Evolutionary conservation across 371 early-diverging fungal genomes (phyloP), one percentile per base, ranked within the genome.

Genomic region (Basidiobolus heterosporus): DNA sequence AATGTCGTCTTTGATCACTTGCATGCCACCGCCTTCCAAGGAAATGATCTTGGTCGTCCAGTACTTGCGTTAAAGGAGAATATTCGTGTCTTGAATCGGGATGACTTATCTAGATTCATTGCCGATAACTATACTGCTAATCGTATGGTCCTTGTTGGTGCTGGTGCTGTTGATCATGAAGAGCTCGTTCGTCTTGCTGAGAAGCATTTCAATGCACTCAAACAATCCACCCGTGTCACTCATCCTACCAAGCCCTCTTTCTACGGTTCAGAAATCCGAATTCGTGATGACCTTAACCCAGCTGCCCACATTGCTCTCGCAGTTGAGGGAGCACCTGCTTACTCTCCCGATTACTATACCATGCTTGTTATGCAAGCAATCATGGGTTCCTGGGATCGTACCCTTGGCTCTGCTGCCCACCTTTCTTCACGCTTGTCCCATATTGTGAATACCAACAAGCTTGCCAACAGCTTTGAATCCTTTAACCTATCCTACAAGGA

Each of bases 401-500:
- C 85, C 19, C 66, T 95, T 44, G 91, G 88, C 30, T 84, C 85
- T 20, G 79, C 84, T 36, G 73, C 78, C 48, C 83, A 89, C 62
- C 60, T 85, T 48, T 80, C 80, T 43, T 91, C 92, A 38, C 74
- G 83, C 37, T 71, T 97, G 41, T 87, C 93, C 38, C 75, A 82
- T 50, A 68, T 82, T 13, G 70, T 93, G 40, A 60, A 76, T 61
- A 70, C 89, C 65, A 61, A 84, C 66, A 70, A 84, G 57, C 74
- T 97, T 24, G 95, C 93, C 61, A 91, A 91, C 68, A 88, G 90
- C 22, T 95, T 90, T 81, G 88, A 85, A 85, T 81, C 93, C 40
- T 97, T 97, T 76, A 91, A 94, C 75, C 91, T 92, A 18, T 83
- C 92, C 11, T 95, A 97, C 78, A 82, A 84, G 43, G 96, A 97